These are phyloP conservation scores for Cicer pinnatifidum DNA, from an alignment of 306 rosid genomes.

Conservation along the genomic window DNA sequence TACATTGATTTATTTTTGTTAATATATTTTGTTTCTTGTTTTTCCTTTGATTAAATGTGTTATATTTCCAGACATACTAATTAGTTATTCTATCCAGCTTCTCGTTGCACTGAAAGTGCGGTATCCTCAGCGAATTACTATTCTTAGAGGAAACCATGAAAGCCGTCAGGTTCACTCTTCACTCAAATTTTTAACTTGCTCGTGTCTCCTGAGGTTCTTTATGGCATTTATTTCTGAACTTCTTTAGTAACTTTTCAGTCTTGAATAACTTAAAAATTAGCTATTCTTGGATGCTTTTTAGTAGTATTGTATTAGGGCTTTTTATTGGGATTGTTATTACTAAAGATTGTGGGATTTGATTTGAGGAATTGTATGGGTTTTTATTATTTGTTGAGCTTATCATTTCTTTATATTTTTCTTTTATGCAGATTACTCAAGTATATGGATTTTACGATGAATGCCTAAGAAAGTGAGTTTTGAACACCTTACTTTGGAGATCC, in stretches of 20 bases:
- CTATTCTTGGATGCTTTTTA: constrained; percentile 21
- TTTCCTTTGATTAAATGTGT: constrained; percentile 15
- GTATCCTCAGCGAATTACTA: constrained; percentile 91
- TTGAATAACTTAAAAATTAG: background rate
- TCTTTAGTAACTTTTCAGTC: constrained; percentile 1
- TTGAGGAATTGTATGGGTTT: constrained; percentile 31
- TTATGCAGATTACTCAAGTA: constrained; percentile 87
- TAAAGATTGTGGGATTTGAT: constrained; percentile 4
- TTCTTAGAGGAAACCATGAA: constrained; percentile 99
- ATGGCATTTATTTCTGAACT: constrained; percentile 38
- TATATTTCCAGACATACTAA: constrained; percentile 34
- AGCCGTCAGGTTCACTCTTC: constrained; percentile 83
- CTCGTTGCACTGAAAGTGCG: constrained; percentile 95
- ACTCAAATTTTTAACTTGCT: constrained; percentile 29
- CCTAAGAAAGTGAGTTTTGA: constrained; percentile 79
- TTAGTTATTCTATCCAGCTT: constrained; percentile 66
- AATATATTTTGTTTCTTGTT: constrained; percentile 30
- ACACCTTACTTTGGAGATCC: constrained; percentile 44
- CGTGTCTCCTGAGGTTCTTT: constrained; percentile 19
- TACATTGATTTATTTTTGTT: constrained; percentile 33
- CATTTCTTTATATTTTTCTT: constrained; percentile 35
- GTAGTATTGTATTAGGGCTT: background rate
- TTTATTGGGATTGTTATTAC: constrained; percentile 7
- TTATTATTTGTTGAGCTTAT: constrained; percentile 41
- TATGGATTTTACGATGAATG: constrained; percentile 98